These are phyloP conservation scores for Ensete glaucum DNA, from an alignment of 176 grass and related monocot species.

Conservation along the genomic window DNA sequence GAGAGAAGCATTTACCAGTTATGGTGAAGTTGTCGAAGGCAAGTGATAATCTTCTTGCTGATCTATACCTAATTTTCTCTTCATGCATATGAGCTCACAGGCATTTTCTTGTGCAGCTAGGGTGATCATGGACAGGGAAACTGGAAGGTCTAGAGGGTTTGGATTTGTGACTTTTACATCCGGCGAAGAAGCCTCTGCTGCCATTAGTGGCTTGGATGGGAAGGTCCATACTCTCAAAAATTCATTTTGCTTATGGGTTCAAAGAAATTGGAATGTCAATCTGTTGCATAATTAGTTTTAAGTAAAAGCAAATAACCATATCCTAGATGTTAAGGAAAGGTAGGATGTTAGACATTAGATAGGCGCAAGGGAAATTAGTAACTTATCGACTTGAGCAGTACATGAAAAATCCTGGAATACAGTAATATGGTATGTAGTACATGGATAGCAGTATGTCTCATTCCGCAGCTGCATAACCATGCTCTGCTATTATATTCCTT, in stretches of 20 bases:
- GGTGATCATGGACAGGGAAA: conserved; percentile 58
- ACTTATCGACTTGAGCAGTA: too few relatives aligned
- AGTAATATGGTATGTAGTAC: too few relatives aligned
- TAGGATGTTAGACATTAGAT: too few relatives aligned
- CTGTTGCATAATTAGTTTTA: neutral
- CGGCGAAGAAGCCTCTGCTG: conserved; percentile 51
- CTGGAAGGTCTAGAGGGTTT: conserved; percentile 75
- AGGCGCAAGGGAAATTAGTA: too few relatives aligned
- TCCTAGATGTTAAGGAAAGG: neutral
- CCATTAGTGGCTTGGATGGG: conserved; percentile 70
- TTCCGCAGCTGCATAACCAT: too few relatives aligned
- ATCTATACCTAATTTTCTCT: neutral
- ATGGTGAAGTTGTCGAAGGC: conserved; percentile 82
- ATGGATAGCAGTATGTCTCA: too few relatives aligned
- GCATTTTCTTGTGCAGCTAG: conserved; percentile 35
- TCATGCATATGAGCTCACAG: neutral
- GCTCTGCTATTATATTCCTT: too few relatives aligned
- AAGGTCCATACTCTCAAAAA: conserved; percentile 35
- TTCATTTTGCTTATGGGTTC: neutral
- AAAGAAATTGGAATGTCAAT: neutral
- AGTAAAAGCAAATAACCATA: neutral
- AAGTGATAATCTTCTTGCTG: neutral
- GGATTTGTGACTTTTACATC: conserved; percentile 73
- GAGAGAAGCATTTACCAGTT: conserved; percentile 51
- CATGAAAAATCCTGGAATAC: too few relatives aligned